These are phyloP conservation scores for Crucibulum parvulum DNA, from an alignment of 1,284 basidiomycete species.

Conservation along the genomic window DNA sequence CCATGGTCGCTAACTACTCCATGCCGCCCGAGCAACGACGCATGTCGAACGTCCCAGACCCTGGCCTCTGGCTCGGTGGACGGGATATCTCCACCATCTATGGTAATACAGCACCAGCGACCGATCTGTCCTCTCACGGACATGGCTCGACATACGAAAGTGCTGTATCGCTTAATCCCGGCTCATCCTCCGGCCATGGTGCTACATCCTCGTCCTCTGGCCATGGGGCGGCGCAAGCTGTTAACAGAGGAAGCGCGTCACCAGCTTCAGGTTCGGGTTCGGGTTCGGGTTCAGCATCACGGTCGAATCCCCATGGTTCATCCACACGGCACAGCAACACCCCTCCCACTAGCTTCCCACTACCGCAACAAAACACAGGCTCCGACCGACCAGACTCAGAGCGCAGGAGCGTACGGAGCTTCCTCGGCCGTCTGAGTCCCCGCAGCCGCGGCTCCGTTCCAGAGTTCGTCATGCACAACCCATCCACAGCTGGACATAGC, in stretches of 20 bases:
- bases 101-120: neutral
- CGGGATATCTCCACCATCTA: neutral
- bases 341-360: neutral
- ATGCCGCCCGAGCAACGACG: neutral
- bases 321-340: neutral
- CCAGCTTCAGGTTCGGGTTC: neutral
- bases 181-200: too few relatives aligned
- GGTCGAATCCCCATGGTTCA: neutral
- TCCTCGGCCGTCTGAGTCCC: neutral
- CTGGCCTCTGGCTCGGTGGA: conserved; percentile 1
- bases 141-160: neutral
- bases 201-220: too few relatives aligned
- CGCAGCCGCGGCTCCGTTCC: neutral
- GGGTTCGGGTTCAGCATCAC: neutral
- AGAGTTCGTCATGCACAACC: neutral
- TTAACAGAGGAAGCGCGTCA: neutral
- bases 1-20: neutral
- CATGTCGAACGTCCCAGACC: neutral
- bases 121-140: neutral
- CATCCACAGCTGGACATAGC: neutral
- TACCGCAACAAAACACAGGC: neutral
- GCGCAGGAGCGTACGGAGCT: neutral
- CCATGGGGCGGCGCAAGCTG: neutral
- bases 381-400: neutral
- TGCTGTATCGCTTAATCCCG: neutral